Percentiles rank a stretch among this genome's conserved stretches.
phyloP scores from a whole-genome alignment of 192 early-diverging fungal genomes.

The Rhizophagus prolifer region DNA sequence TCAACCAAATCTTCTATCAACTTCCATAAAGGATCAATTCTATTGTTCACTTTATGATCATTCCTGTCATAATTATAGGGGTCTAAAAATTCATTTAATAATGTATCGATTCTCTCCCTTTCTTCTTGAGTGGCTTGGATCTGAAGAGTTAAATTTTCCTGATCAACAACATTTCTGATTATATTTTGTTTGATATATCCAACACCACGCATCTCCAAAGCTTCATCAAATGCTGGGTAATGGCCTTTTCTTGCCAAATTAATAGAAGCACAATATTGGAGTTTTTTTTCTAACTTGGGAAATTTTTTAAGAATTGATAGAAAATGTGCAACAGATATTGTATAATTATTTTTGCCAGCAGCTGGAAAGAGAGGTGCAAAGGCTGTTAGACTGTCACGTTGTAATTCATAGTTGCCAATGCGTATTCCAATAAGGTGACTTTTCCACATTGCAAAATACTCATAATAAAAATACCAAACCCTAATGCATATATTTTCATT shows the following conservation, averaged over 20 bases:
- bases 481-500: neutral
- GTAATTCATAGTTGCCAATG: neutral
- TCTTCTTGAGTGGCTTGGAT: no score
- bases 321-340: neutral
- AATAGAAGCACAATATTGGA: neutral
- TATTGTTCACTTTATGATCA: no score
- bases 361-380: neutral
- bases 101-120: no score
- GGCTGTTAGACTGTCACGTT: neutral
- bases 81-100: no score
- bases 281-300: neutral
- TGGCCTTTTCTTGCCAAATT: neutral
- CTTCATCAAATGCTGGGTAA: neutral
- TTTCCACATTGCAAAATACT: neutral
- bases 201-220: neutral
- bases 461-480: slow-evolving; percentile 7
- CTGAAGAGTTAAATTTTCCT: no score
- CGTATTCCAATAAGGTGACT: neutral
- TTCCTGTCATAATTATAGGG: no score
- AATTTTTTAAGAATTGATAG: neutral
- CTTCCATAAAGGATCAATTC: no score
- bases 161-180: neutral
- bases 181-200: no score
- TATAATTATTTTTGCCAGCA: neutral
- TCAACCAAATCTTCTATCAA: no score